Evolutionary conservation across 768 basidiomycete species (phyloP), one percentile per base, ranked within the genome.

Genomic region (Tricholoma hemisulphureum): DNA sequence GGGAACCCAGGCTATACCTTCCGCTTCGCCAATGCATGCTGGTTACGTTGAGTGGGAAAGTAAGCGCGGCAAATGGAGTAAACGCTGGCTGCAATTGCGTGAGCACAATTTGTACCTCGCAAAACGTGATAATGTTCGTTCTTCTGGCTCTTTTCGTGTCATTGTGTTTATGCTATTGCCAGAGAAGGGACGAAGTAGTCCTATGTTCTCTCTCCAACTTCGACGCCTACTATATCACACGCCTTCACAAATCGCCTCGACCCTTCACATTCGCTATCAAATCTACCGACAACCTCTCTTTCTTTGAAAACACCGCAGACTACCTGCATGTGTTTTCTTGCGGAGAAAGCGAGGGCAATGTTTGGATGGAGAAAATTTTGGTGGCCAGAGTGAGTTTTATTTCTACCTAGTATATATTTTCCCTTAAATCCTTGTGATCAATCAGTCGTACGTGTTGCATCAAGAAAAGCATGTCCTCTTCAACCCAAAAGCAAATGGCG

Each of bases 41-140:
- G 77, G 88, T 6, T 94, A 86, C 65, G 85, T 98, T 23, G 91
- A 98, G 69, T 91, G 87, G 83, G 93, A 96, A 75, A 79, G 77
- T 45, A 98, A 96, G 74, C 84, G 88, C 58, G 94, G 94, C 32
- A 97, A 97, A 72, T 99, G 96, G 97, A 88, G 79, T 56, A 98
- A 98, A 73, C 83, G 93, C 31, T 95, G 88, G 85, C 77, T 99
- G 67, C 85, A 88, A 65, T 81, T 97, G 23, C 81, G 91, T 49
- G 93, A 95, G 65, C 92, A 95, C 61, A 83, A 84, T 58, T 67
- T 98, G 54, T 96, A 87, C 82, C 69, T 96, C 34, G 88, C 92
- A 28, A 98, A 98, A 73, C 88, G 91, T 16, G 93, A 97, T 55
- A 88, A 84, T 68, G 94, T 95, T 63, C 61, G 83, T 75, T 32